Base-by-base conservation (phyloP, 768 basidiomycete genomes). In the Termitomyces titanicus region DNA sequence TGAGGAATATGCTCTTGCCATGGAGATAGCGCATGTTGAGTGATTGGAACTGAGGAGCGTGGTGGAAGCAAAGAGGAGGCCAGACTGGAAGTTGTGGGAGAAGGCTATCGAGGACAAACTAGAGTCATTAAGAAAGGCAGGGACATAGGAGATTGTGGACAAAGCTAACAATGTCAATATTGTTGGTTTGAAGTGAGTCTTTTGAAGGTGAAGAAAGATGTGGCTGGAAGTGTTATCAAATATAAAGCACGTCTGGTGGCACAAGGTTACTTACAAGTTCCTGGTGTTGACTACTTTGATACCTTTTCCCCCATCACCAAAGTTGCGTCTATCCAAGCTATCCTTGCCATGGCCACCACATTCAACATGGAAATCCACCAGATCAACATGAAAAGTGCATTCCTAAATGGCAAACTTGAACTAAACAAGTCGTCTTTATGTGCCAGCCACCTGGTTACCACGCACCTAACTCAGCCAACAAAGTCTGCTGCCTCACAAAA, bases 361-460 rank as follows among this genome's bases (percentile, higher is more conserved):
- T n/a, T 17, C 7, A 7, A 37, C 35, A 37, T 37, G 35, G 35
- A 37, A 7, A 37, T 37, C 4, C 35, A 37, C 35, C 35, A 37
- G 35, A 37, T 37, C 15, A 7, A 37, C n/a, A 17, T 37, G 12
- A 37, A 37, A 17, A 37, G 52, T 58, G 35, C 35, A 5, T 37
- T 37, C 35, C 35, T 37, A 2, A 37, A 39, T 64, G 43, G 63
- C 44, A 60, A 67, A 11, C 67, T 77, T 17, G 66, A 39, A 8
- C 3, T 64, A 18, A 43, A 63, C 45, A 72, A 35, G 35, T 57
- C 1, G 75, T 82, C 43, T 81, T 73, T 64, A 79, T 82, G 76
- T 31, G 66, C 15, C 69, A 72, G 42, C 74, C 76, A 1, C 70
- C 66, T 0, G 70, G 73, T 0, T 72, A 66, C 29, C 46, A 51